Conservation (phyloP, 352 stramenopile species). For the Globisporangium parvum region DNA sequence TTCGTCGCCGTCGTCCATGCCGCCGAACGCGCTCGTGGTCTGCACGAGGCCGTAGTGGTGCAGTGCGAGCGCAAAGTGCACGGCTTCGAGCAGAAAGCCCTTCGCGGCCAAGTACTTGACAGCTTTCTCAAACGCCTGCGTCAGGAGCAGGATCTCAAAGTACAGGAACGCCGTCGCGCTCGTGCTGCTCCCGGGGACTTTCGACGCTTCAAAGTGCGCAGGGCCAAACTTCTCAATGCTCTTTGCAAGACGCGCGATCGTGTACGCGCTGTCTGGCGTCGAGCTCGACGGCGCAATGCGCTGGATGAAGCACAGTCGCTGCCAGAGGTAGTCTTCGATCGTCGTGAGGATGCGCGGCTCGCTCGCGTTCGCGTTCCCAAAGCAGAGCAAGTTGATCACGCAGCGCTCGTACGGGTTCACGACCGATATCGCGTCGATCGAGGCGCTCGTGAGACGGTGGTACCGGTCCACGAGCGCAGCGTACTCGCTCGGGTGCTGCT, state of each 20-base stretch:
- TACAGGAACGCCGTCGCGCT: slow-evolving; percentile 65
- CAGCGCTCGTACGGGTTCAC: slow-evolving; percentile 75
- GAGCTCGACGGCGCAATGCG: slow-evolving; percentile 27
- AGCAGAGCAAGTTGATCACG: slow-evolving; percentile 76
- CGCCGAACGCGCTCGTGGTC: slow-evolving; percentile 47
- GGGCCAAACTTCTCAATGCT: slow-evolving; percentile 76
- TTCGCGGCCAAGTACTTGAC: slow-evolving; percentile 78
- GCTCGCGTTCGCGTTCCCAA: slow-evolving; percentile 72
- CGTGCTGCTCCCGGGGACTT: slow-evolving; percentile 22
- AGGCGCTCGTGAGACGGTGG: slow-evolving; percentile 61
- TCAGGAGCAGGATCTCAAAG: slow-evolving; percentile 76
- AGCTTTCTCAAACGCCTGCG: slow-evolving; percentile 75
- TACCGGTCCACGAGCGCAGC: slow-evolving; percentile 57
- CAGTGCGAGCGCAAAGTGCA: slow-evolving; percentile 75
- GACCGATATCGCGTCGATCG: slow-evolving; percentile 62
- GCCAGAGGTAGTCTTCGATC: slow-evolving; percentile 85
- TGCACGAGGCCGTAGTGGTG: slow-evolving; percentile 72
- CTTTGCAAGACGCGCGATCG: slow-evolving; percentile 52
- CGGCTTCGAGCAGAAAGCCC: slow-evolving; percentile 69
- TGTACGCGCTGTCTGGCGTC: slow-evolving; percentile 49
- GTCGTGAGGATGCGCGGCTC: slow-evolving; percentile 71
- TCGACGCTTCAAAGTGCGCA: slow-evolving; percentile 55
- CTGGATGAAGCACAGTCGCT: slow-evolving; percentile 79
- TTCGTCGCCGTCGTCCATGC: slow-evolving; percentile 43
- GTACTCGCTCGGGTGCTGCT: slow-evolving; percentile 63